Percentiles rank a stretch among this genome's conserved stretches.
Evolutionary conservation across 2,329 filamentous ascomycete species (phyloP).

Genomic region (Sporothrix euskadiensis): DNA sequence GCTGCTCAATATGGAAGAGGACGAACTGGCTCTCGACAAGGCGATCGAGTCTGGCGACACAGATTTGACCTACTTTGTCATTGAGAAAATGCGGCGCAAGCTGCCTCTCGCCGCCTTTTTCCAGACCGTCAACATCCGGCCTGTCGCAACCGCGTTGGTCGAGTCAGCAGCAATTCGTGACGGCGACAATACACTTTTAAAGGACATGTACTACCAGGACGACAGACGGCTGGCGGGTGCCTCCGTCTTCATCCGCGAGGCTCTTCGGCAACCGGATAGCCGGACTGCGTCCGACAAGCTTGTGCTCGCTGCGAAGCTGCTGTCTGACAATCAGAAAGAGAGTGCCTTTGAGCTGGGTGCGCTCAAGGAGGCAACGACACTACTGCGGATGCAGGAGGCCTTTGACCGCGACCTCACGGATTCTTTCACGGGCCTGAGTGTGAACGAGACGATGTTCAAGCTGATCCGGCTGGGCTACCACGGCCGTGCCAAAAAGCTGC

Average conservation of each 20-base stretch:
- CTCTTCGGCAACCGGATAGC: conserved; percentile 69
- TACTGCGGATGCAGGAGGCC: conserved; percentile 82
- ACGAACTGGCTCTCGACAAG: conserved; percentile 92
- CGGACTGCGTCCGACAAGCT: conserved; percentile 80
- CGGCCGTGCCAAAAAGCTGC: conserved; percentile 82
- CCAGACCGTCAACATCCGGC: conserved; percentile 80
- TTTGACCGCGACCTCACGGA: conserved; percentile 81
- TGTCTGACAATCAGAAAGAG: conserved; percentile 78
- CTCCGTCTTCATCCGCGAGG: conserved; percentile 82
- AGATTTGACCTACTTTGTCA: conserved; percentile 85
- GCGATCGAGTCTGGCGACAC: conserved; percentile 94
- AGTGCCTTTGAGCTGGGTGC: conserved; percentile 70
- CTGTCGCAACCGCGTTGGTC: conserved; percentile 83
- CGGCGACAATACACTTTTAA: conserved; percentile 76
- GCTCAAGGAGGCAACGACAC: conserved; percentile 74
- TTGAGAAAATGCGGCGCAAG: conserved; percentile 86
- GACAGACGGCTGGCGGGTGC: conserved; percentile 87
- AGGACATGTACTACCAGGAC: conserved; percentile 97
- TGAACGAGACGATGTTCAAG: conserved; percentile 91
- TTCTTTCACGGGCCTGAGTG: conserved; percentile 76
- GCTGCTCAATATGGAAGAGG: conserved; percentile 91
- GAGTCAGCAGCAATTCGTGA: conserved; percentile 74
- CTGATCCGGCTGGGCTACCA: conserved; percentile 79
- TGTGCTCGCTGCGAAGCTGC: conserved; percentile 77
- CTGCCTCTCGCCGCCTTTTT: conserved; percentile 90